phyloP scores from a whole-genome alignment of 306 rosid species.

The Psophocarpus tetragonolobus region DNA sequence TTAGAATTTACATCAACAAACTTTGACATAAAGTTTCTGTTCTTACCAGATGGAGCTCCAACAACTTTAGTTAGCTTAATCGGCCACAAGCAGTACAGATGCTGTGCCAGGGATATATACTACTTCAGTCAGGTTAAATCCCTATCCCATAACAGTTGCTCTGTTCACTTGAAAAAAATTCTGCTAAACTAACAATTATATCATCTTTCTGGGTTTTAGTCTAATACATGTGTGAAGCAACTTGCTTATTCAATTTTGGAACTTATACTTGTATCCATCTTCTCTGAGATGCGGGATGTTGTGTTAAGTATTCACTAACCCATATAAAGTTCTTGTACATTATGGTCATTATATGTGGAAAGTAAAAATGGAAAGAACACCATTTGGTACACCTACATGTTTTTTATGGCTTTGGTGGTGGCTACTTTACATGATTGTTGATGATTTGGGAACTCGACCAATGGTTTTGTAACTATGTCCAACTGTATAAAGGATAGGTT shows the following conservation, averaged over 20 bases:
- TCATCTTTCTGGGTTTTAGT: constrained; percentile 43
- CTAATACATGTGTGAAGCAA: constrained; percentile 81
- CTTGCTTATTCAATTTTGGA: constrained; percentile 82
- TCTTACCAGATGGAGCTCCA: constrained; percentile 86
- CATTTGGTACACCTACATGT: neutral
- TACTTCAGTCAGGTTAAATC: constrained; percentile 85
- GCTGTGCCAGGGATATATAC: constrained; percentile 88
- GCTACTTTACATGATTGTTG: too few species aligned
- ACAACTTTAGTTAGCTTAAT: constrained; percentile 86
- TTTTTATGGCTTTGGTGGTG: constrained; percentile 16
- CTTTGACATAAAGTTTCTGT: constrained; percentile 18
- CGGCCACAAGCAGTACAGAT: constrained; percentile 83
- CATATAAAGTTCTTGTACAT: constrained; percentile 38
- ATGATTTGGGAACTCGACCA: neutral
- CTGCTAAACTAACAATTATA: constrained; percentile 24
- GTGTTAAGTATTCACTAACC: constrained; percentile 62
- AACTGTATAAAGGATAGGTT: constrained; percentile 43
- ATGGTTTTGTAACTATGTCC: constrained; percentile 17
- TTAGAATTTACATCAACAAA: constrained; percentile 14
- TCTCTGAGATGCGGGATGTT: constrained; percentile 81
- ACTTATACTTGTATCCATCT: constrained; percentile 64
- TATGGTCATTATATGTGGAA: constrained; percentile 19
- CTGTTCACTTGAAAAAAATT: neutral
- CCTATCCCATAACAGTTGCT: neutral
- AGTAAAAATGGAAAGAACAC: constrained; percentile 27